Evolutionary conservation across 2,329 filamentous ascomycete genomes (phyloP).

Genomic region (Cercospora zeae-maydis): DNA sequence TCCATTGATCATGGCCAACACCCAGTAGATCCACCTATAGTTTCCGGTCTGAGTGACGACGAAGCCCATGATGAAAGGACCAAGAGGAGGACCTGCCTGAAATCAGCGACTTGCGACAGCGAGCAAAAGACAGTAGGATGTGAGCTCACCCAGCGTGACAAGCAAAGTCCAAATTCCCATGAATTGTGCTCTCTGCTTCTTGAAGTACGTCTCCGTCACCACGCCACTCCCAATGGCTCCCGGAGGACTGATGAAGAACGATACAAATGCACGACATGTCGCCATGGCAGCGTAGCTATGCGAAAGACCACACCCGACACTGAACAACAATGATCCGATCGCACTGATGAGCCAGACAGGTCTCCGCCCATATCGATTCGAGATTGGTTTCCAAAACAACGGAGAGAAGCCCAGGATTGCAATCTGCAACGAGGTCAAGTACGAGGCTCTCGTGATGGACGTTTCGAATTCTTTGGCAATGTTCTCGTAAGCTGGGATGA

Average conservation of each 20-base stretch:
- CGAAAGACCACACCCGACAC: slow-evolving; percentile 53
- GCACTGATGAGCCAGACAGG: slow-evolving; percentile 54
- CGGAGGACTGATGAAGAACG: slow-evolving; percentile 56
- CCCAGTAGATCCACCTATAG: slow-evolving; percentile 59
- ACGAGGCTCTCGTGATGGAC: slow-evolving; percentile 49
- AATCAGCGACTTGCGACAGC: neutral
- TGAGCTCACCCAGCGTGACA: slow-evolving; percentile 44
- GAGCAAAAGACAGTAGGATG: neutral
- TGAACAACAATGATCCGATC: slow-evolving; percentile 48
- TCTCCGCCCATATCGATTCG: slow-evolving; percentile 53
- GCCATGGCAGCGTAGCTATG: slow-evolving; percentile 50
- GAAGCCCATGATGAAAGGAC: slow-evolving; percentile 42
- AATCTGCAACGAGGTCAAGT: slow-evolving; percentile 56
- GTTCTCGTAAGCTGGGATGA: slow-evolving; percentile 53
- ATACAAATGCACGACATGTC: slow-evolving; percentile 50
- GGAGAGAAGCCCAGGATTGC: slow-evolving; percentile 53
- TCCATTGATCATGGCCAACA: slow-evolving; percentile 55
- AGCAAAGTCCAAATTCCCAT: slow-evolving; percentile 58
- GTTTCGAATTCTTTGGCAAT: slow-evolving; percentile 52
- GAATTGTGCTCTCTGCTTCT: slow-evolving; percentile 51
- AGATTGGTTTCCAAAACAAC: slow-evolving; percentile 56
- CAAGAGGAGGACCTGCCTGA: slow-evolving; percentile 38
- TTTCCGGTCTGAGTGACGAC: slow-evolving; percentile 50
- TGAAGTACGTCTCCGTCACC: slow-evolving; percentile 58
- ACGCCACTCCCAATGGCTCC: slow-evolving; percentile 55